phyloP scores from a whole-genome alignment of 805 yeast species.

The Debaryomyces tyrocola region DNA sequence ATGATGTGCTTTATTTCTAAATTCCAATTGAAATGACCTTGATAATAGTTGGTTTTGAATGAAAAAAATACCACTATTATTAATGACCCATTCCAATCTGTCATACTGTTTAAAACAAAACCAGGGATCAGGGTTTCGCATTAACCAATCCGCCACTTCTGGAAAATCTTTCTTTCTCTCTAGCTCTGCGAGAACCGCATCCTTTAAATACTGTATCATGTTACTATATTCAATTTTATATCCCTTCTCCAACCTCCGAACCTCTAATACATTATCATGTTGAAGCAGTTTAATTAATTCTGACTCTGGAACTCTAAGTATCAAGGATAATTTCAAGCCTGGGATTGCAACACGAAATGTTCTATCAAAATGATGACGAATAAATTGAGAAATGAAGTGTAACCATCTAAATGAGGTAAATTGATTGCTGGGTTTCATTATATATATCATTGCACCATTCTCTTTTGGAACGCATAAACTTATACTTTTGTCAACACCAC shows the following conservation, averaged over 20 bases:
- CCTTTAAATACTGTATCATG: slow-evolving; percentile 39
- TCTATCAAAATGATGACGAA: slow-evolving; percentile 34
- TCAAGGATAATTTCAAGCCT: slow-evolving; percentile 43
- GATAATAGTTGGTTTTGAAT: slow-evolving; percentile 31
- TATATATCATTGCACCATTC: slow-evolving; percentile 38
- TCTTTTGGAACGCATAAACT: slow-evolving; percentile 41
- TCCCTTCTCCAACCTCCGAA: slow-evolving; percentile 17
- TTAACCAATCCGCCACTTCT: slow-evolving; percentile 15
- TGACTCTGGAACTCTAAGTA: slow-evolving; percentile 47
- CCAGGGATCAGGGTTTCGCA: slow-evolving; percentile 40
- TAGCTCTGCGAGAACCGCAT: slow-evolving; percentile 35
- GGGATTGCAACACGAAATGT: slow-evolving; percentile 44
- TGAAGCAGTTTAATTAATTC: slow-evolving; percentile 19
- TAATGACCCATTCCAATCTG: slow-evolving; percentile 55
- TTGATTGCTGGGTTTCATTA: slow-evolving; percentile 55
- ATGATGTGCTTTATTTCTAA: slow-evolving; percentile 48
- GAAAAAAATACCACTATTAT: slow-evolving; percentile 27
- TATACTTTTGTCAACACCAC: slow-evolving; percentile 68
- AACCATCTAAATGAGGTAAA: slow-evolving; percentile 63
- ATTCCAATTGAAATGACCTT: slow-evolving; percentile 53
- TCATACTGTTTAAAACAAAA: slow-evolving; percentile 67
- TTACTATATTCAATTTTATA: slow-evolving; percentile 23
- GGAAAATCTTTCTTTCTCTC: slow-evolving; percentile 5
- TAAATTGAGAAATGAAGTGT: slow-evolving; percentile 49
- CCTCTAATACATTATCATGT: slow-evolving; percentile 4